Conservation (phyloP, 2,329 filamentous ascomycete genomes). For the Chrysoporthe puriensis region DNA sequence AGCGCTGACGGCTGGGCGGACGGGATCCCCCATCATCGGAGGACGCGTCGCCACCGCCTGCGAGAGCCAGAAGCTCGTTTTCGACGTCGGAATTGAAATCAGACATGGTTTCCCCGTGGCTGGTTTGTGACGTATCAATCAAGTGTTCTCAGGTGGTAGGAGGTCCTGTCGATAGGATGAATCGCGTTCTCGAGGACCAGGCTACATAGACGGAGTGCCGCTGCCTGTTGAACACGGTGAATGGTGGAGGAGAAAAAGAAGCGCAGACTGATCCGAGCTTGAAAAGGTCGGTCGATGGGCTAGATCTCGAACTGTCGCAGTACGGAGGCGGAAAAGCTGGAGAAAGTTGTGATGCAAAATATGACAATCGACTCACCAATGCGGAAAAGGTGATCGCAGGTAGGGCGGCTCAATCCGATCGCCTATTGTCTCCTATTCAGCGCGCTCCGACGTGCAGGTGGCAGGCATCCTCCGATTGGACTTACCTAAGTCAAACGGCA, state of each 20-base stretch:
- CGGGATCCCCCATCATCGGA: slow-evolving; percentile 62
- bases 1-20: slow-evolving; percentile 58
- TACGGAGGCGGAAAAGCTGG: neutral
- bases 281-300: neutral
- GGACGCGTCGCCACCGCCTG: slow-evolving; percentile 69
- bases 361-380: no score
- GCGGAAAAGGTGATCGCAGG: no score
- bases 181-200: neutral
- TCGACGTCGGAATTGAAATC: slow-evolving; percentile 65
- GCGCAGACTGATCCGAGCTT: neutral
- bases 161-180: neutral
- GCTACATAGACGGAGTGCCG: neutral
- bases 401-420: neutral
- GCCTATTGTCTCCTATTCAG: slow-evolving; percentile 2
- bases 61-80: slow-evolving; percentile 90
- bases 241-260: neutral
- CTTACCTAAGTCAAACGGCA: neutral
- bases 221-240: neutral
- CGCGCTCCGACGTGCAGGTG: neutral
- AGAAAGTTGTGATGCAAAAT: neutral
- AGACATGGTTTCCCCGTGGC: slow-evolving; percentile 62
- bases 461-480: neutral
- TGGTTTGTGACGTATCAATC: neutral
- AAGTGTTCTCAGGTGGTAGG: neutral
- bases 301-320: neutral